Percentiles rank a stretch among this genome's conserved stretches.
phyloP scores from a whole-genome alignment of 1,284 basidiomycete species.

The Heterobasidion parviporum region DNA sequence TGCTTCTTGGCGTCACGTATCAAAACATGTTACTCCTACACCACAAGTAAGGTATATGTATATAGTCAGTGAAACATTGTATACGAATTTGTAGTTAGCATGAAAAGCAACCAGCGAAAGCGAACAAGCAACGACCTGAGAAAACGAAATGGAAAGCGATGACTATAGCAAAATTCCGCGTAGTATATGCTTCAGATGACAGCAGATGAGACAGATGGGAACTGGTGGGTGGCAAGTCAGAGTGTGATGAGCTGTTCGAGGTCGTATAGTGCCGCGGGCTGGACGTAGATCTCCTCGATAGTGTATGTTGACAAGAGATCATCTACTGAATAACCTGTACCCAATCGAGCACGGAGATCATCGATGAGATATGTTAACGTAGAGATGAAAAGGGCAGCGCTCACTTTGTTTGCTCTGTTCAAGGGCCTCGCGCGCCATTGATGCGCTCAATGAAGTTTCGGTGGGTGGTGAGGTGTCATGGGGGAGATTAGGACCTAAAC shows the following conservation, averaged over 20 bases:
- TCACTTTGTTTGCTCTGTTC: conserved; percentile 15
- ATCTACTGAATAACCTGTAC: conserved; percentile 20
- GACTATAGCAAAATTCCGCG: too few relatives aligned
- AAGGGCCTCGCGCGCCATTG: conserved; percentile 20
- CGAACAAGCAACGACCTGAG: too few relatives aligned
- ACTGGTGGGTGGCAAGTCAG: background rate
- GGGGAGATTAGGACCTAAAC: conserved; percentile 22
- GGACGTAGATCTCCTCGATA: conserved; percentile 26
- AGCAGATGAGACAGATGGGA: too few relatives aligned
- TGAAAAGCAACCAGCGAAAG: too few relatives aligned
- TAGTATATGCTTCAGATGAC: too few relatives aligned
- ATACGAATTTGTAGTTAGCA: too few relatives aligned
- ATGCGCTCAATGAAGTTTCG: conserved; percentile 26
- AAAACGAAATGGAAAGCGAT: too few relatives aligned
- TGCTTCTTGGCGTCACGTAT: too few relatives aligned
- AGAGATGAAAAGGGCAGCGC: background rate
- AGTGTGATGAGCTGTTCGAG: conserved; percentile 13
- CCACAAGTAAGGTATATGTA: too few relatives aligned
- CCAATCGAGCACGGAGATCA: background rate
- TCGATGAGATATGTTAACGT: background rate
- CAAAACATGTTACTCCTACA: too few relatives aligned
- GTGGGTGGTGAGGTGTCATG: conserved; percentile 26
- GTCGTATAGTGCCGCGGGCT: conserved; percentile 25
- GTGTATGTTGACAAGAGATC: conserved; percentile 27
- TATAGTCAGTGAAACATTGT: too few relatives aligned